Base-by-base conservation (phyloP, 805 yeast genomes). In the Candida awuae region DNA sequence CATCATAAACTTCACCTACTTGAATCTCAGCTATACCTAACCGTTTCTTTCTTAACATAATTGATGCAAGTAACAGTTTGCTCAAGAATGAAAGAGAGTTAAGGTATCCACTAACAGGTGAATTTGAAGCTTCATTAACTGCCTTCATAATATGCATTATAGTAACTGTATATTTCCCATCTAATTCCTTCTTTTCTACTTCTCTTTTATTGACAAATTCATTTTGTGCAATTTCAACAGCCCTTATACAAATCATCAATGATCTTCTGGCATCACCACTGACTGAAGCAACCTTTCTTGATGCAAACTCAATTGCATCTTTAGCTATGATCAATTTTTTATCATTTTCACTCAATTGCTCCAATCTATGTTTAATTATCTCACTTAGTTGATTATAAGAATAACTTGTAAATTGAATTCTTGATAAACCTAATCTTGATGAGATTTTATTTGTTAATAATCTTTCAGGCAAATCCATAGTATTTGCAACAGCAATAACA, bases 181-280 rank as follows among this genome's bases (percentile, higher is more conserved):
- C 62, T 6, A 53, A 46, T 25, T 47, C 34, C 25, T 50, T 45
- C 30, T 53, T 44, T 39, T 49, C 59, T 9, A 51, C 56, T 17
- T 52, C 49, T 1, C 52, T 42, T 25, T 62, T 59, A 28, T 55
- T 51, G 53, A 68, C 51, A 51, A 68, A 74, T 43, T 79, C 83
- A 25, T 61, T 53, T 52, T 85, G 94, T 0, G 95, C 95, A 22
- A 88, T 67, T 54, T 86, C 96, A 7, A 88, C 81, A 0, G 97
- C 96, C 41, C 97, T 66, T 28, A 88, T 71, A 53, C 96, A 83
- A 18, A 92, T 83, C 41, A 82, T 82, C 39, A 92, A 65, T 0
- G 95, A 97, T 43, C 97, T 67, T 52, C 99, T 70, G 1, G 97
- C 98, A 66, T 92, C 99, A 42, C 99, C 98, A 56, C 94, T 84